phyloP scores from a whole-genome alignment of 768 basidiomycete species.

The Tulasnella sp. region DNA sequence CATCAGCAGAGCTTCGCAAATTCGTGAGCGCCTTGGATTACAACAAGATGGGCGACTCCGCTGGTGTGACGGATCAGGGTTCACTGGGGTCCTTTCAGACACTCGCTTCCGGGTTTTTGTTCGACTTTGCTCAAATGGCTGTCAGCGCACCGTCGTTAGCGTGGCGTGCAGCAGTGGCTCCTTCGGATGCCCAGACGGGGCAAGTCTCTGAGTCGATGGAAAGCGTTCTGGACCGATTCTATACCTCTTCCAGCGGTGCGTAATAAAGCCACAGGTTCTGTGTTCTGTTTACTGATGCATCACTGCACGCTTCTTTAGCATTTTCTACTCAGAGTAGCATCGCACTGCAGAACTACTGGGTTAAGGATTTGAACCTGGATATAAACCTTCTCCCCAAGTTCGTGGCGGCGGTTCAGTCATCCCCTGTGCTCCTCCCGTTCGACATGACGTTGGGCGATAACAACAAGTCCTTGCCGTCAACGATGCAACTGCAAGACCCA shows the following conservation, averaged over 20 bases:
- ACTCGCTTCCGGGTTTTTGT: slow-evolving; percentile 55
- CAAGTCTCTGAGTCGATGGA: slow-evolving; percentile 49
- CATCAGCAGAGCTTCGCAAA: slow-evolving; percentile 49
- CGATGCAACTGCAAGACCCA: slow-evolving; percentile 24
- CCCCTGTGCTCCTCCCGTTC: slow-evolving; percentile 61
- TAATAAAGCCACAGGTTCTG: not conserved
- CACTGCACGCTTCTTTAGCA: slow-evolving; percentile 47
- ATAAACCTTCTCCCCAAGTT: slow-evolving; percentile 52
- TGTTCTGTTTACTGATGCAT: not conserved
- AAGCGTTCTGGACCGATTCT: slow-evolving; percentile 59
- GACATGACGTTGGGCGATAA: slow-evolving; percentile 50
- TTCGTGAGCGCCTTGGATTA: slow-evolving; percentile 58
- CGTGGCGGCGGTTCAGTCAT: slow-evolving; percentile 51
- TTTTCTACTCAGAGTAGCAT: slow-evolving; percentile 57
- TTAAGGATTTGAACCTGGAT: slow-evolving; percentile 53
- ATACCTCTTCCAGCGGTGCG: slow-evolving; percentile 60
- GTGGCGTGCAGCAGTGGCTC: slow-evolving; percentile 55
- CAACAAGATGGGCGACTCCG: slow-evolving; percentile 19
- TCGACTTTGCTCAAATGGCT: slow-evolving; percentile 63
- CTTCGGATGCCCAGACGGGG: slow-evolving; percentile 51
- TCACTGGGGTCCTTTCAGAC: slow-evolving; percentile 9
- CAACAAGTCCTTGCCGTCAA: slow-evolving; percentile 12
- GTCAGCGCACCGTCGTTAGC: slow-evolving; percentile 51
- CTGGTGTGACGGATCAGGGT: not conserved
- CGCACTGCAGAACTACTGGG: slow-evolving; percentile 61